Percentiles rank a stretch among this genome's conserved stretches.
phyloP scores from a whole-genome alignment of 73 alveolate species.

The Stentor roeselii region DNA sequence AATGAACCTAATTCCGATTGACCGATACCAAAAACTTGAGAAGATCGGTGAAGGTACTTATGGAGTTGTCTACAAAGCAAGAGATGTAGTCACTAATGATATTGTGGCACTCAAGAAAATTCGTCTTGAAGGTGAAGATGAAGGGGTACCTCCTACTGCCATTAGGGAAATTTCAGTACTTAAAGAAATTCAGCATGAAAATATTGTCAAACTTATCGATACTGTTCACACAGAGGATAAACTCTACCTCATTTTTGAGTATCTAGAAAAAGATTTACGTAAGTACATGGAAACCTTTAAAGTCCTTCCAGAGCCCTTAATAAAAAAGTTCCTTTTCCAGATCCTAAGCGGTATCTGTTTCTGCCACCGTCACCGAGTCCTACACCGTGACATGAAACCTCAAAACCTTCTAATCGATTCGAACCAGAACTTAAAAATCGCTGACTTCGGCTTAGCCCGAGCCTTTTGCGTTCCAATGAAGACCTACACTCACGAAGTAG shows the following conservation, averaged over 20 bases:
- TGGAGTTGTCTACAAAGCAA: constrained; percentile 90
- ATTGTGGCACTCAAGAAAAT: constrained; percentile 90
- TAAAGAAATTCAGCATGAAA: constrained; percentile 79
- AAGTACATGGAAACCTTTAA: constrained; percentile 50
- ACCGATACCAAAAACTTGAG: constrained; percentile 74
- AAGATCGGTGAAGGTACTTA: constrained; percentile 93
- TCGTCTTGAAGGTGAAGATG: constrained; percentile 81
- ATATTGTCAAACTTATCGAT: constrained; percentile 71
- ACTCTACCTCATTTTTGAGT: constrained; percentile 66
- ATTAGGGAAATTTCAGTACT: constrained; percentile 82
- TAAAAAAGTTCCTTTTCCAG: constrained; percentile 67
- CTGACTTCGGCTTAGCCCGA: constrained; percentile 94
- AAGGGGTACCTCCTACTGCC: constrained; percentile 93
- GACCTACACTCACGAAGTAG: constrained; percentile 90
- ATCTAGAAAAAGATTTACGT: constrained; percentile 61
- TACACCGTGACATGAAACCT: constrained; percentile 88
- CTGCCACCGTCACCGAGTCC: constrained; percentile 78
- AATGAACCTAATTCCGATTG: too few species aligned
- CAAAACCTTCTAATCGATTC: constrained; percentile 71
- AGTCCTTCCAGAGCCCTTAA: constrained; percentile 15
- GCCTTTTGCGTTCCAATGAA: constrained; percentile 92
- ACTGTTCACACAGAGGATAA: constrained; percentile 39
- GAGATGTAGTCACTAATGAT: constrained; percentile 55
- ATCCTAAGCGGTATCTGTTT: constrained; percentile 66
- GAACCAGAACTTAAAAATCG: constrained; percentile 76